Conservation (phyloP, 2,329 filamentous ascomycete genomes). For the Pyrenochaeta sp. region DNA sequence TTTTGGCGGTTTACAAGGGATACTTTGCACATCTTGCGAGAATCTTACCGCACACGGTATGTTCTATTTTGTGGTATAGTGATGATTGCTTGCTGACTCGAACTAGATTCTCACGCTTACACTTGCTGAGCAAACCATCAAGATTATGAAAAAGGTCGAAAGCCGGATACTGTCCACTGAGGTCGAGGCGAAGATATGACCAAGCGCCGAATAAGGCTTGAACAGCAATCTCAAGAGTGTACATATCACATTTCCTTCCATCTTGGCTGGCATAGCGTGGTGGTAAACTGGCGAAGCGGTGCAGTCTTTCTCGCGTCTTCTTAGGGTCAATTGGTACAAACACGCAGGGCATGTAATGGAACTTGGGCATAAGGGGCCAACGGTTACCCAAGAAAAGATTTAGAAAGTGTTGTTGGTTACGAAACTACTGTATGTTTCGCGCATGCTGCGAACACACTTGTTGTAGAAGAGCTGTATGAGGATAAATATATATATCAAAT, state of each 20-base stretch:
- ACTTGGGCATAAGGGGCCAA: no score
- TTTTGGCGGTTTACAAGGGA: slow-evolving; percentile 96
- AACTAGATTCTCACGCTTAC: slow-evolving; percentile 84
- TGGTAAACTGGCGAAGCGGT: neutral
- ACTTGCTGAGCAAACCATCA: slow-evolving; percentile 96
- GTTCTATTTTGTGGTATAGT: slow-evolving; percentile 23
- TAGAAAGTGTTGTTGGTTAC: no score
- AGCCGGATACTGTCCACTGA: slow-evolving; percentile 61
- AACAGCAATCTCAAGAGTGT: neutral
- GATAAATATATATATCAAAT: no score
- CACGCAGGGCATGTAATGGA: no score
- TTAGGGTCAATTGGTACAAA: no score
- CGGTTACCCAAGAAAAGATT: no score
- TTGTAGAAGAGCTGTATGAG: no score
- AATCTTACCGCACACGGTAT: slow-evolving; percentile 88
- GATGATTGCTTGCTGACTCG: slow-evolving; percentile 21
- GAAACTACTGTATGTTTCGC: no score
- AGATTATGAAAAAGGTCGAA: slow-evolving; percentile 84
- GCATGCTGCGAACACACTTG: no score
- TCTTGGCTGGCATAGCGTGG: neutral
- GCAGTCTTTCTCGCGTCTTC: no score
- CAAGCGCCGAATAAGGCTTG: neutral
- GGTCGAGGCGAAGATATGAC: slow-evolving; percentile 57
- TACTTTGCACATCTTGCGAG: slow-evolving; percentile 93
- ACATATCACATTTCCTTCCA: neutral